Base-by-base conservation (phyloP, 306 rosid species). In the Gleditsia sinensis region DNA sequence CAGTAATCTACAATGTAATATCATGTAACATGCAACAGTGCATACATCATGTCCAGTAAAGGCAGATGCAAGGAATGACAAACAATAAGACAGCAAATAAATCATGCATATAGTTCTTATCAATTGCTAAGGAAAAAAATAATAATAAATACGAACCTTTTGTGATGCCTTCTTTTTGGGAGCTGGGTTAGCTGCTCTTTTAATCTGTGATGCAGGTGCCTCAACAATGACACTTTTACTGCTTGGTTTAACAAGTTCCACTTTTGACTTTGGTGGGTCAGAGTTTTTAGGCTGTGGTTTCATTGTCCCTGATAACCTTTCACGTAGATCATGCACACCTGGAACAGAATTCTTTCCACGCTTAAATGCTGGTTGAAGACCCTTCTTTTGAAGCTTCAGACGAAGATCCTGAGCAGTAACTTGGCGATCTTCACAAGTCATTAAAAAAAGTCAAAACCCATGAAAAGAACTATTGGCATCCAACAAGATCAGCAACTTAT, bases 351-450 rank as follows among this genome's bases (percentile, higher is more conserved):
- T 80, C 62, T 80, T 89, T 82, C 96, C 97, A 82, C 89, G 74
- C 74, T 80, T 91, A 74, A 75, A 57, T 54, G 86, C 84, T 30
- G 91, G 87, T 74, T 84, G 88, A 69, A 85, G 88, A 78, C 84
- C 89, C 84, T 86, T 95, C 92, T 59, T 90, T 79, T 85, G 99
- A 45, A 95, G 98, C 96, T 95, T 95, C 80, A 80, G 75, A 69
- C 98, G 99, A 77, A 95, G 99, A 89, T 95, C 99, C 48, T 88
- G 97, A 56, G 86, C 76, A 78, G 83, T 85, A 59, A 83, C 85
- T 58, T 67, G 85, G 79, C 77, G 92, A 78, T 82, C 99, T 95
- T 90, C 83, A 87, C 71, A 83, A 88, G 80, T 77, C 85, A 88
- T 68, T 69, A 84, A 74, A 88, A 46, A 79, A 65, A 73, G 72